These are phyloP conservation scores for Boechera stricta DNA, from an alignment of 345 rosid genomes.

Conservation along the genomic window DNA sequence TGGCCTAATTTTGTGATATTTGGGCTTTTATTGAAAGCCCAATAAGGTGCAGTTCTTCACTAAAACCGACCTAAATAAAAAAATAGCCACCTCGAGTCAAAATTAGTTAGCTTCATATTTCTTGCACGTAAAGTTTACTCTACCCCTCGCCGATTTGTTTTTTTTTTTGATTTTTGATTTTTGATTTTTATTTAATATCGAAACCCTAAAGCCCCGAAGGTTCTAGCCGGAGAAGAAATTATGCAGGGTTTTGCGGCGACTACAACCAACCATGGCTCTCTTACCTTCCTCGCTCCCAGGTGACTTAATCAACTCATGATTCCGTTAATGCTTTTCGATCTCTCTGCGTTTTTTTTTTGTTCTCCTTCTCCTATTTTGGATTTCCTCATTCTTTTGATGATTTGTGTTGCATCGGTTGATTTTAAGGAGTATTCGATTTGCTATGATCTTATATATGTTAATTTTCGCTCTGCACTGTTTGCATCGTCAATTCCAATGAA, in stretches of 20 bases:
- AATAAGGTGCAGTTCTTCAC: background rate
- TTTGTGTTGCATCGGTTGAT: background rate
- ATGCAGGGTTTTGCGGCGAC: conserved; percentile 51
- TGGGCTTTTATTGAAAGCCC: conserved; percentile 39
- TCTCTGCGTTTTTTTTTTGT: conserved; percentile 2
- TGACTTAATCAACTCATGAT: background rate
- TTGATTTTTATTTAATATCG: background rate
- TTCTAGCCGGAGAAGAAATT: conserved; percentile 38
- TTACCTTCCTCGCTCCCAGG: conserved; percentile 34
- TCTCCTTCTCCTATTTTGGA: background rate
- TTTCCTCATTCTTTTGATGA: background rate
- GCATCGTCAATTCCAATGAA: background rate
- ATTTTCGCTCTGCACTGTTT: background rate
- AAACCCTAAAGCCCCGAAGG: conserved; percentile 33
- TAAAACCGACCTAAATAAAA: conserved; percentile 22
- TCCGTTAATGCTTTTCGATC: conserved; percentile 1
- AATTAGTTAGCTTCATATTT: conserved; percentile 38
- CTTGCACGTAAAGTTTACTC: conserved; percentile 46
- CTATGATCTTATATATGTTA: background rate
- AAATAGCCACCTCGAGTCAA: conserved; percentile 15
- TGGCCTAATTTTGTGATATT: background rate
- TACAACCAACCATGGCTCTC: conserved; percentile 36
- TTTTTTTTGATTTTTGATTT: background rate
- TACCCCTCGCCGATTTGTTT: background rate
- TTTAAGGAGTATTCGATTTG: background rate